Evolutionary conservation across 1,139 yeast genomes (phyloP).

Genomic region (Kluyveromyces marxianus): DNA sequence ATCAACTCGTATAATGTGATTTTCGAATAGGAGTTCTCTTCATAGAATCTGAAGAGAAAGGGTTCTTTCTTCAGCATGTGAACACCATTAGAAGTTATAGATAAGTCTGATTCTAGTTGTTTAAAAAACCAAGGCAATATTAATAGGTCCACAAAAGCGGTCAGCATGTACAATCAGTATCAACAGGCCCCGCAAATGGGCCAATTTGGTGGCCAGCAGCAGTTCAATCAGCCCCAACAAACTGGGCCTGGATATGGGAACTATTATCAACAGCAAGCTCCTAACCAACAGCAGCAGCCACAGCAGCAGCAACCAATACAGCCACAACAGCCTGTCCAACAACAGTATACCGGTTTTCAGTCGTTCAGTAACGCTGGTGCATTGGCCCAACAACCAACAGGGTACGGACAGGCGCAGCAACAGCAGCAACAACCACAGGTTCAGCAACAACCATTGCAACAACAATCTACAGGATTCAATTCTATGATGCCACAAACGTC

Average conservation of each 20-base stretch:
- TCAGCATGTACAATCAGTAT: conserved; percentile 17
- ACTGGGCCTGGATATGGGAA: conserved; percentile 9
- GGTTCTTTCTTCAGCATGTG: not conserved
- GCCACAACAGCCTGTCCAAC: not conserved
- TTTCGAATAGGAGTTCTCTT: not conserved
- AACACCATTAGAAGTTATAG: not conserved
- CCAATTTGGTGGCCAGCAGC: conserved; percentile 1
- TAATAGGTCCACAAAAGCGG: not conserved
- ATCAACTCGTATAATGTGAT: not conserved
- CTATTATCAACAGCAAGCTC: conserved; percentile 8
- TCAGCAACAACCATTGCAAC: conserved; percentile 10
- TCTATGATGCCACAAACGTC: conserved; percentile 13
- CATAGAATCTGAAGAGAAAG: not conserved
- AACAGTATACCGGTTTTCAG: conserved; percentile 9
- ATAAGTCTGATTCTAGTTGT: not conserved
- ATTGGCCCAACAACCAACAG: conserved; percentile 4
- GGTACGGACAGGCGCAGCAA: conserved; percentile 11
- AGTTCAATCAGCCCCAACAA: conserved; percentile 4
- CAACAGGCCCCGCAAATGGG: conserved; percentile 4
- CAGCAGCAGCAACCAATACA: conserved; percentile 8
- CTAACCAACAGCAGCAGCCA: conserved; percentile 4
- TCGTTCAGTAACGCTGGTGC: conserved; percentile 6
- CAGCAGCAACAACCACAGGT: conserved; percentile 7
- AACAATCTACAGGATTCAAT: conserved; percentile 8
- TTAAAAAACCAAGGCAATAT: not conserved